Percentiles rank a stretch among this genome's conserved stretches.
phyloP scores from a whole-genome alignment of 768 basidiomycete genomes.

The Mycena olivaceomarginata region DNA sequence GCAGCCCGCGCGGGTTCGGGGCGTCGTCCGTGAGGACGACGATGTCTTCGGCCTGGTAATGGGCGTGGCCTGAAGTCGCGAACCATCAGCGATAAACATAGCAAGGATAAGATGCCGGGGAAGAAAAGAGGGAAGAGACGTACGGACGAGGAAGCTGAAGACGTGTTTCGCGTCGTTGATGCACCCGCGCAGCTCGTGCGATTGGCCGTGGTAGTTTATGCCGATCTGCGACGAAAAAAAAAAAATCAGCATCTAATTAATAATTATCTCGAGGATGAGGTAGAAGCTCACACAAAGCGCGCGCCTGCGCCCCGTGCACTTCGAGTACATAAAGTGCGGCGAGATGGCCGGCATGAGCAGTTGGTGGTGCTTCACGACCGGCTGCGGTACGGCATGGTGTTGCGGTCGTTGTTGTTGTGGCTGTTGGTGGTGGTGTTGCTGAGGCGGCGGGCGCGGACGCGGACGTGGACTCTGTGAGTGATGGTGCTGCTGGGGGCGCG shows the following conservation, averaged over 20 bases:
- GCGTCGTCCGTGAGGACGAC: constrained; percentile 82
- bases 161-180: constrained; percentile 89
- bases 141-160: constrained; percentile 79
- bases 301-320: constrained; percentile 47
- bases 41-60: constrained; percentile 78
- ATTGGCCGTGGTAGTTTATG: constrained; percentile 84
- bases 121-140: constrained; percentile 43
- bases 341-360: constrained; percentile 16
- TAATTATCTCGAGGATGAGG: background rate
- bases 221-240: constrained; percentile 75
- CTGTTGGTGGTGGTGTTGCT: background rate
- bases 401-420: background rate
- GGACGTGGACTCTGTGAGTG: background rate
- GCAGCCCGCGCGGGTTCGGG: constrained; percentile 61
- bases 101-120: no score
- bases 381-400: background rate
- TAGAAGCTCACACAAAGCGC: constrained; percentile 41
- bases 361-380: constrained; percentile 21
- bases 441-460: background rate
- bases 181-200: constrained; percentile 81
- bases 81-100: background rate
- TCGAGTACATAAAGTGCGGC: constrained; percentile 46
- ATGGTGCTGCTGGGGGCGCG: background rate
- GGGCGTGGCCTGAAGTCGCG: constrained; percentile 58
- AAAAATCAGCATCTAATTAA: no score